phyloP scores from a whole-genome alignment of 2,329 filamentous ascomycete genomes.

The Cytospora schulzeri region DNA sequence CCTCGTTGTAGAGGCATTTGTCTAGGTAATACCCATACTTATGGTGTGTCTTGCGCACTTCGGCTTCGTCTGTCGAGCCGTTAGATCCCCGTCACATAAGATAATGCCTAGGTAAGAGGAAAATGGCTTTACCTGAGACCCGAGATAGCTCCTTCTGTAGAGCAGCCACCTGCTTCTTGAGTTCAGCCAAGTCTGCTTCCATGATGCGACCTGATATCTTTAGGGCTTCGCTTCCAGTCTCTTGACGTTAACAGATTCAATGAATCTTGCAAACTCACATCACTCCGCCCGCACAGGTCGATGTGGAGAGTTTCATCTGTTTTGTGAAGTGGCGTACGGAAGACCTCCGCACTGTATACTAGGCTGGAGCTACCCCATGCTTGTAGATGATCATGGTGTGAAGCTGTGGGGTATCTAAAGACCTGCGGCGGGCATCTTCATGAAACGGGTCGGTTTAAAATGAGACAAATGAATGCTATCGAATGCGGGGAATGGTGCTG shows the following conservation, averaged over 20 bases:
- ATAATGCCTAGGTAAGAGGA: background rate
- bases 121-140: slow-evolving; percentile 34
- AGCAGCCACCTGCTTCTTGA: slow-evolving; percentile 41
- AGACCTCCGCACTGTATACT: background rate
- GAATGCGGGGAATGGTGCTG: slow-evolving; percentile 7
- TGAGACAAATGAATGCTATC: background rate
- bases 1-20: slow-evolving; percentile 60
- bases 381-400: background rate
- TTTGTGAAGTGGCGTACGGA: background rate
- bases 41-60: slow-evolving; percentile 57
- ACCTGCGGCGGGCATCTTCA: slow-evolving; percentile 3
- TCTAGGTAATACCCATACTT: slow-evolving; percentile 63
- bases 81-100: background rate
- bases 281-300: too few species aligned
- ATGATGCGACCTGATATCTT: slow-evolving; percentile 29
- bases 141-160: slow-evolving; percentile 41
- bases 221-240: background rate
- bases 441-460: background rate
- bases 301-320: background rate
- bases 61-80: slow-evolving; percentile 48
- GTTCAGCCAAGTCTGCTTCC: slow-evolving; percentile 40
- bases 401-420: background rate
- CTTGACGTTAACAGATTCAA: background rate
- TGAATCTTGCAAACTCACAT: too few species aligned
- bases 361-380: background rate